Conservation (phyloP, 148 eudicot genomes). For the Rhododendron molle region DNA sequence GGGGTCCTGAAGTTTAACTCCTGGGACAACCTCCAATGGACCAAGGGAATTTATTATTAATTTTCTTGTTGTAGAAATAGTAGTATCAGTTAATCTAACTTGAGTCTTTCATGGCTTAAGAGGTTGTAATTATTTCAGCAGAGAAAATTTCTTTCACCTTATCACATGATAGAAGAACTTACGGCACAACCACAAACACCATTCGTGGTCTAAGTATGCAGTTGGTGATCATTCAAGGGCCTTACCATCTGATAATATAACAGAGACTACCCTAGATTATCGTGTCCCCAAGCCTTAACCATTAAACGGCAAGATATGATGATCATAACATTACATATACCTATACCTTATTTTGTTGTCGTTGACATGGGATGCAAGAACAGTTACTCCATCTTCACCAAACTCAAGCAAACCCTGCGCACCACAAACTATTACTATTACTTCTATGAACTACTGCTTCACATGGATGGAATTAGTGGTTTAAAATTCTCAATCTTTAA, state of each 20-base stretch:
- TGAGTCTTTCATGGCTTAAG: neutral
- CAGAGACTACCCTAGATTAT: neutral
- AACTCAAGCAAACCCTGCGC: constrained; percentile 74
- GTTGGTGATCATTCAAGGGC: neutral
- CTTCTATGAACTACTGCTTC: neutral
- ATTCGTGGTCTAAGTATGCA: neutral
- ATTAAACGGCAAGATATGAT: neutral
- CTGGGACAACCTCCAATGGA: neutral
- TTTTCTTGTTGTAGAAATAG: neutral
- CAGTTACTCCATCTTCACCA: constrained; percentile 59
- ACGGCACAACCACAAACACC: neutral
- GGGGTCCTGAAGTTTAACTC: neutral
- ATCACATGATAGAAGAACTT: neutral
- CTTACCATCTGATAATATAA: neutral
- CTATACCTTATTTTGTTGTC: constrained; percentile 51
- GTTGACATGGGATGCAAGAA: constrained; percentile 50
- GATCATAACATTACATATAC: neutral
- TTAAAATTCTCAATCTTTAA: neutral
- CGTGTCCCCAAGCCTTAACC: neutral
- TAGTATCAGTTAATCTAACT: neutral
- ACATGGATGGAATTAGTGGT: neutral
- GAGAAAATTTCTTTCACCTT: neutral
- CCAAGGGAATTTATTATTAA: too few species aligned
- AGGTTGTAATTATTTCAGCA: neutral
- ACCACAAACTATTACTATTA: neutral